phyloP scores from a whole-genome alignment of 2,329 filamentous ascomycete genomes.

The Fusarium falciforme region DNA sequence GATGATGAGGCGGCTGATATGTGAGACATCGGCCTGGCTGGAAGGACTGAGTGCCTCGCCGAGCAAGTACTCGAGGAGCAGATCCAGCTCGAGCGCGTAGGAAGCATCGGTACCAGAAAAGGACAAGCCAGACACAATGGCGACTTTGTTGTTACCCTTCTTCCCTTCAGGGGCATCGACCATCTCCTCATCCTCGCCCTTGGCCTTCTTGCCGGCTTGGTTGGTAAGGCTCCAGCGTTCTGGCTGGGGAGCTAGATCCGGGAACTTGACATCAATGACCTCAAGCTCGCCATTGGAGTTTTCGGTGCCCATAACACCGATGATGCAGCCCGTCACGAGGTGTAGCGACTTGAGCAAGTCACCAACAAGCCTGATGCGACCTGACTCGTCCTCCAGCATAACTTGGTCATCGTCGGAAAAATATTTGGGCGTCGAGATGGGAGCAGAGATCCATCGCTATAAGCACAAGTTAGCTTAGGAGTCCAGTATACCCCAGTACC shows the following conservation, averaged over 20 bases:
- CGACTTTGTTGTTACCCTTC: slow-evolving; percentile 72
- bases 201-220: slow-evolving; percentile 44
- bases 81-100: slow-evolving; percentile 78
- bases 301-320: slow-evolving; percentile 95
- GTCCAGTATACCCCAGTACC: too few species aligned
- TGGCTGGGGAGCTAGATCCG: slow-evolving; percentile 86
- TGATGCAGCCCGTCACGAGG: slow-evolving; percentile 91
- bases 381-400: slow-evolving; percentile 96
- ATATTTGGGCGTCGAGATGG: slow-evolving; percentile 82
- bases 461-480: neutral
- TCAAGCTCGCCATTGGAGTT: slow-evolving; percentile 93
- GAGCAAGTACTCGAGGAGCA: slow-evolving; percentile 88
- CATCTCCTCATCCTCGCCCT: slow-evolving; percentile 69
- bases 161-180: slow-evolving; percentile 52
- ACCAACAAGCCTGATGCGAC: slow-evolving; percentile 84
- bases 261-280: slow-evolving; percentile 88
- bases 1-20: slow-evolving; percentile 87
- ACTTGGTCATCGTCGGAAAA: slow-evolving; percentile 74
- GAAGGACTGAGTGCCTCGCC: slow-evolving; percentile 77
- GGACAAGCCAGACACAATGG: slow-evolving; percentile 87
- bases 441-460: slow-evolving; percentile 89
- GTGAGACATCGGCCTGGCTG: slow-evolving; percentile 69
- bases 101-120: slow-evolving; percentile 81
- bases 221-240: slow-evolving; percentile 79
- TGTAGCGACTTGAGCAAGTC: slow-evolving; percentile 73